phyloP scores from a whole-genome alignment of 2,329 filamentous ascomycete species.

The Hirsutella rhossiliensis region DNA sequence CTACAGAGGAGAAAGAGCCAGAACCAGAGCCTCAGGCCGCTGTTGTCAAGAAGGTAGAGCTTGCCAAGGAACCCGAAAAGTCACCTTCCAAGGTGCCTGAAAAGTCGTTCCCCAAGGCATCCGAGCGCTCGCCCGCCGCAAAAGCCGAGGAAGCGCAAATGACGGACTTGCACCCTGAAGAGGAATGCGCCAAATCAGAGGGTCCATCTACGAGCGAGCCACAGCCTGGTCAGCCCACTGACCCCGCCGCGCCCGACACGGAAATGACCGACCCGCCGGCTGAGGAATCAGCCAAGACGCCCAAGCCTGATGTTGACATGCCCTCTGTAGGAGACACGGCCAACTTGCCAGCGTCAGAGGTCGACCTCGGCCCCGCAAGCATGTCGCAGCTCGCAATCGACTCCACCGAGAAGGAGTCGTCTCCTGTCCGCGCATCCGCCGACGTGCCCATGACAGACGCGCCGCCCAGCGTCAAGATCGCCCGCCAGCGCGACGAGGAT shows the following conservation, averaged over 20 bases:
- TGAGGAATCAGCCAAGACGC: constrained; percentile 8
- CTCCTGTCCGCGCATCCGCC: constrained; percentile 15
- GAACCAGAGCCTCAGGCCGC: not conserved
- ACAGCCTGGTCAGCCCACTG: not conserved
- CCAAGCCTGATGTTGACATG: constrained; percentile 6
- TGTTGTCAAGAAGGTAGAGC: not conserved
- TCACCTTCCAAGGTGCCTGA: not conserved
- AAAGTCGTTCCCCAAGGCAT: not conserved
- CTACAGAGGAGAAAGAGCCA: not conserved
- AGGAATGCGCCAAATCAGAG: constrained; percentile 2
- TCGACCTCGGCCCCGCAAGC: constrained; percentile 21
- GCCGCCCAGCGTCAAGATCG: constrained; percentile 45
- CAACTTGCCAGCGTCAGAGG: constrained; percentile 17
- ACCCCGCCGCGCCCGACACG: constrained; percentile 8
- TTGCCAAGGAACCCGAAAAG: constrained; percentile 2
- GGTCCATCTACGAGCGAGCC: not conserved
- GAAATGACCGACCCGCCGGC: constrained; percentile 14
- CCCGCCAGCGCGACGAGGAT: constrained; percentile 71
- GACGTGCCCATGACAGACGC: constrained; percentile 45
- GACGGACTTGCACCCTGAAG: constrained; percentile 8
- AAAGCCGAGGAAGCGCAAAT: constrained; percentile 13
- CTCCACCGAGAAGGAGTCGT: constrained; percentile 15
- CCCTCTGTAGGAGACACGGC: constrained; percentile 8
- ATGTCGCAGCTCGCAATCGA: constrained; percentile 28
- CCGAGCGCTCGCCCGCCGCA: not conserved